phyloP scores from a whole-genome alignment of 2,329 filamentous ascomycete genomes.

The Coniochaeta sp. region DNA sequence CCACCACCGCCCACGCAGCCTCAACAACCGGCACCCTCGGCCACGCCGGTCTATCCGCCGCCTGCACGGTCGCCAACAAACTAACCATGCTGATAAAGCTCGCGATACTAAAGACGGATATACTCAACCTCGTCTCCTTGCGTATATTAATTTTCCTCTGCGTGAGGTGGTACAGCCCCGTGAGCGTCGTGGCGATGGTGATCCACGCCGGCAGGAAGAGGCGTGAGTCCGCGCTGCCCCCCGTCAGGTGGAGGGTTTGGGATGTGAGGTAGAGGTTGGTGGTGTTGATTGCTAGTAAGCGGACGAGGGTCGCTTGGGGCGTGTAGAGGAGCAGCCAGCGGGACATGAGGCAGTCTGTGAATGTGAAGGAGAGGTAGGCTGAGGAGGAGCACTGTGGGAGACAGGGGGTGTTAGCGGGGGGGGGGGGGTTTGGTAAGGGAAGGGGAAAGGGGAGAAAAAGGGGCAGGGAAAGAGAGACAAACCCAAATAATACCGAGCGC shows the following conservation, averaged over 20 bases:
- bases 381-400: conserved; percentile 62
- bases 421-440: conserved; percentile 8
- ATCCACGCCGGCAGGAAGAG: conserved; percentile 73
- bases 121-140: conserved; percentile 71
- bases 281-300: conserved; percentile 67
- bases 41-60: conserved; percentile 52
- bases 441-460: too few relatives aligned
- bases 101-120: conserved; percentile 69
- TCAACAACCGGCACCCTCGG: conserved; percentile 51
- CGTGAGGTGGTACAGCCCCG: conserved; percentile 68
- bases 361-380: conserved; percentile 74
- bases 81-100: conserved; percentile 71
- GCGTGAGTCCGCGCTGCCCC: conserved; percentile 59
- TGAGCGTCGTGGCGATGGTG: conserved; percentile 68
- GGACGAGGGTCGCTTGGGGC: conserved; percentile 71
- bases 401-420: neutral
- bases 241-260: conserved; percentile 62
- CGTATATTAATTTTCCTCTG: conserved; percentile 74
- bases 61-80: conserved; percentile 60
- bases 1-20: conserved; percentile 34
- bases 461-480: too few relatives aligned
- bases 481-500: conserved; percentile 70
- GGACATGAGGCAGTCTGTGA: conserved; percentile 79
- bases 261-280: conserved; percentile 71
- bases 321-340: conserved; percentile 83